Conservation (phyloP, 2,329 filamentous ascomycete species). For the Aspergillus sp. region DNA sequence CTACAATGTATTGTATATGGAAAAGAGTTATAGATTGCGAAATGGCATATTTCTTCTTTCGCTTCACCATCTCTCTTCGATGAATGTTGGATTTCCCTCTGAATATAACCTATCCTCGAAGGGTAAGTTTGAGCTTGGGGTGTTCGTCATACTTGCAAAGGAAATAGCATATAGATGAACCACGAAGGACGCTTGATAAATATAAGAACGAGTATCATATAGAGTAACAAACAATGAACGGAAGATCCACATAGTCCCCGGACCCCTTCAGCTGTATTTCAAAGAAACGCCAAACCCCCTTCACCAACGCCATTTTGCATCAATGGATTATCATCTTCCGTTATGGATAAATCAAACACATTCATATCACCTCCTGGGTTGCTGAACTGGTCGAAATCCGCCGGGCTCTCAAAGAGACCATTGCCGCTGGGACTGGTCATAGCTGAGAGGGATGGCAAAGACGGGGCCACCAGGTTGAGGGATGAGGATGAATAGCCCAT, state of each 20-base stretch:
- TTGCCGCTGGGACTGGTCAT: neutral
- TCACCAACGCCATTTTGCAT: neutral
- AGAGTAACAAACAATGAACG: too few relatives aligned
- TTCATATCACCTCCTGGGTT: neutral
- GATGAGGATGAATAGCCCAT: neutral
- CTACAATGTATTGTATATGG: slow-evolving; percentile 20
- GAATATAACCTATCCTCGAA: neutral
- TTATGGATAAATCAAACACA: neutral
- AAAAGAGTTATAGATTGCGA: slow-evolving; percentile 18
- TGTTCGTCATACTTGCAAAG: neutral
- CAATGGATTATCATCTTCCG: neutral
- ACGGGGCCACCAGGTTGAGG: neutral
- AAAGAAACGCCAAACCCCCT: slow-evolving; percentile 5
- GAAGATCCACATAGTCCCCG: too few relatives aligned
- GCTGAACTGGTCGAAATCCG: neutral
- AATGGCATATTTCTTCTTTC: slow-evolving; percentile 3
- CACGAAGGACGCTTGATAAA: neutral
- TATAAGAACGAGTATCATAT: too few relatives aligned
- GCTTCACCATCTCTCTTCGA: neutral
- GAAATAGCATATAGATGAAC: neutral
- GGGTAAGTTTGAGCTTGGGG: too few relatives aligned
- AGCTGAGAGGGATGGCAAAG: neutral
- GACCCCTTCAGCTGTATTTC: neutral
- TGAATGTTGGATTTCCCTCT: neutral
- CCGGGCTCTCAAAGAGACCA: neutral